Base-by-base conservation (phyloP, 2,329 filamentous ascomycete genomes). In the Torrubiellomyces zombiae region DNA sequence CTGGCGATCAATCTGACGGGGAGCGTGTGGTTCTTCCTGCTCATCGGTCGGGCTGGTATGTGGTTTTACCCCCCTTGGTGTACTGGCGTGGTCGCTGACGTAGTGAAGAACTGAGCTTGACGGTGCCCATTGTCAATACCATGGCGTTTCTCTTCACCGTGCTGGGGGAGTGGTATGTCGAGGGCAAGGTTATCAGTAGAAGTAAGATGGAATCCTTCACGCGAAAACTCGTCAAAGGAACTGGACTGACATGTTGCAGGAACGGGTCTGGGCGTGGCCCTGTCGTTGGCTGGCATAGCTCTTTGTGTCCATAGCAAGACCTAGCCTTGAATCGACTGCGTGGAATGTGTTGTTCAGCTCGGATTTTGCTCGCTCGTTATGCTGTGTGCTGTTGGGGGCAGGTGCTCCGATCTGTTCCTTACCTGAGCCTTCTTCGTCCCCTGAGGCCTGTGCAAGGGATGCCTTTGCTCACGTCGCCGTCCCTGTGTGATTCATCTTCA, bases 101-200 rank as follows among this genome's bases (percentile, higher is more conserved):
- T 18, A 7, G 16, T 17, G 9, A 14, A 89, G 86, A 95, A 50
- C 47, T 95, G 38, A 93, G 83, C 44, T 58, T 95, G 33, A 94
- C 85, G 3, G 85, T 95, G 1, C 86, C 86, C 2, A 89, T 95
- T 33, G 85, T 86, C 2, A 95, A 95, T 43, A 92, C 83, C 0
- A 56, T 92, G 42, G 86, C 86, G 0, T 95, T 95, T 39, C 52
- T 95, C n/a, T 95, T 94, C 44, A 95, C 86, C 0, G 85, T 94
- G 2, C 43, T 94, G 9, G 86, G 85, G 1, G 86, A 95, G 39
- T 95, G 85, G 83, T 91, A 76, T 60, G 82, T 86, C 1, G 86
- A 94, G 41, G 72, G 72, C 32, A 95, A 94, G 48, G 77, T 85
- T 2, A 92, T 95, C 32, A 79, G 74, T 37, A 66, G 71, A 59